phyloP scores from a whole-genome alignment of 2,329 filamentous ascomycete genomes.

The Fonsecaea monophora region DNA sequence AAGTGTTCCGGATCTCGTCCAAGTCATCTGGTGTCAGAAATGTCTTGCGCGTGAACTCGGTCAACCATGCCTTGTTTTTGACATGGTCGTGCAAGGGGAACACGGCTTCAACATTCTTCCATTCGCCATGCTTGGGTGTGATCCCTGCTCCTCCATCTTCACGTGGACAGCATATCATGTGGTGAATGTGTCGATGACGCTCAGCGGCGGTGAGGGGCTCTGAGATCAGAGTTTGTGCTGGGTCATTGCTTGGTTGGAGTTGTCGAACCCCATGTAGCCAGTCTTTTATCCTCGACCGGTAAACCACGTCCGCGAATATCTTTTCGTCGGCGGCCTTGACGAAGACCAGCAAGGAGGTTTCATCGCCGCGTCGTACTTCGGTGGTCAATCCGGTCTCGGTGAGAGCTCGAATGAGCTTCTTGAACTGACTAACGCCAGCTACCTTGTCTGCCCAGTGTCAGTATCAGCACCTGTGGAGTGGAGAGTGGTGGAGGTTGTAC shows the following conservation, averaged over 20 bases:
- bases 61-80: slow-evolving; percentile 78
- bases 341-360: slow-evolving; percentile 79
- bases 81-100: slow-evolving; percentile 80
- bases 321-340: slow-evolving; percentile 77
- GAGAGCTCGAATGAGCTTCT: slow-evolving; percentile 76
- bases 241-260: slow-evolving; percentile 75
- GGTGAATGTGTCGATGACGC: slow-evolving; percentile 83
- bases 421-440: slow-evolving; percentile 76
- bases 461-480: slow-evolving; percentile 10
- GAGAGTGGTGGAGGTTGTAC: slow-evolving; percentile 13
- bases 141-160: slow-evolving; percentile 81
- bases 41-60: slow-evolving; percentile 75
- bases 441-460: slow-evolving; percentile 62
- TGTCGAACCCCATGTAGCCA: slow-evolving; percentile 90
- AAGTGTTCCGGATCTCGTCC: slow-evolving; percentile 76
- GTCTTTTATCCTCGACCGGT: slow-evolving; percentile 86
- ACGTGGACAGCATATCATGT: slow-evolving; percentile 76
- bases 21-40: slow-evolving; percentile 70
- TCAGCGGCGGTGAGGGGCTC: slow-evolving; percentile 88
- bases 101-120: slow-evolving; percentile 74
- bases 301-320: slow-evolving; percentile 79
- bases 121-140: slow-evolving; percentile 70
- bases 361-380: slow-evolving; percentile 82
- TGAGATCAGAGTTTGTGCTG: slow-evolving; percentile 69
- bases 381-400: slow-evolving; percentile 81